These are phyloP conservation scores for Penicillium nordicum DNA, from an alignment of 2,329 filamentous ascomycete genomes.

Conservation along the genomic window DNA sequence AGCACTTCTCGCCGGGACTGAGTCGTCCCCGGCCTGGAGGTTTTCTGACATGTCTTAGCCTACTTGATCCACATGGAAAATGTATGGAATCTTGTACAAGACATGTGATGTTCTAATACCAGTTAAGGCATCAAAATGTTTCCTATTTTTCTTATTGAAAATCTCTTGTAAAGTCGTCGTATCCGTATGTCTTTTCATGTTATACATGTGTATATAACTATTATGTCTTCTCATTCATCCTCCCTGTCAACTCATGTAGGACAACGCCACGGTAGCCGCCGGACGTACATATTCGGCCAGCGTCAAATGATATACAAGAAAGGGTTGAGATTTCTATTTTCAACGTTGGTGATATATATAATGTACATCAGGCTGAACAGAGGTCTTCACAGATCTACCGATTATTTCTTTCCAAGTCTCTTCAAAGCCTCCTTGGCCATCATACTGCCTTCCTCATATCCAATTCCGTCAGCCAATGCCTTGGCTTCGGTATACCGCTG, in stretches of 20 bases:
- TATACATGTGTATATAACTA: not conserved
- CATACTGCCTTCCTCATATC: conserved; percentile 33
- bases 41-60: conserved; percentile 40
- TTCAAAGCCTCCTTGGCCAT: conserved; percentile 32
- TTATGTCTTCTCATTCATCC: not conserved
- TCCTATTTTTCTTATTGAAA: conserved; percentile 29
- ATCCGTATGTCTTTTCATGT: not conserved
- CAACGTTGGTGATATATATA: conserved; percentile 10
- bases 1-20: conserved; percentile 28
- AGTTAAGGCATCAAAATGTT: conserved; percentile 36
- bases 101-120: conserved; percentile 43
- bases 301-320: conserved; percentile 2
- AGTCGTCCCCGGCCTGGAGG: conserved; percentile 19
- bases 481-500: conserved; percentile 67
- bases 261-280: not conserved
- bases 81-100: conserved; percentile 34
- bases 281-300: not conserved
- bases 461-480: conserved; percentile 51
- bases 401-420: conserved; percentile 26
- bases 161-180: conserved; percentile 5
- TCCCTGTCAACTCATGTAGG: not conserved
- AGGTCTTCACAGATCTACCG: not conserved
- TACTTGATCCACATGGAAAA: conserved; percentile 35
- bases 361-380: conserved; percentile 14
- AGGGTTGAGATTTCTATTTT: conserved; percentile 11